Percentiles rank a stretch among this genome's conserved stretches.
Conservation (phyloP, 129 eudicot genomes). For the Scalesia atractyloides region DNA sequence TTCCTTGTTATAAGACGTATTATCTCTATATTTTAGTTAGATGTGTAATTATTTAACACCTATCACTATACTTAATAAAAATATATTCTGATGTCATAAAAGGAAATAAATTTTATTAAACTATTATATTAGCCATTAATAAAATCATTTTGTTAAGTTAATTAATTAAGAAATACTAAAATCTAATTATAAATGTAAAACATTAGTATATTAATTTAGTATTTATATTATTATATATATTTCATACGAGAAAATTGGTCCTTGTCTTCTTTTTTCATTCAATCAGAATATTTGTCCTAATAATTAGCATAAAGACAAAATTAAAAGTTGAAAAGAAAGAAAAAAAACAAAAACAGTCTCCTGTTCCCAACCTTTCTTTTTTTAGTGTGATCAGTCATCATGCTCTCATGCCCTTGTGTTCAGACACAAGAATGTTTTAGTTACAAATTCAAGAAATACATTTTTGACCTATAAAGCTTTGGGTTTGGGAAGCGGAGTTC, state of each 20-base stretch:
- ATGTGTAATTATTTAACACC: too few relatives aligned
- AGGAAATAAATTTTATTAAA: too few relatives aligned
- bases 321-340: conserved; percentile 43
- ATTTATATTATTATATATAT: not conserved
- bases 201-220: not conserved
- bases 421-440: conserved; percentile 36
- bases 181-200: not conserved
- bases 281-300: conserved; percentile 46
- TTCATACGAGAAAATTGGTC: conserved; percentile 23
- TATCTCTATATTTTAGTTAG: too few relatives aligned
- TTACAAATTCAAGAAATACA: conserved; percentile 36
- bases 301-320: conserved; percentile 38
- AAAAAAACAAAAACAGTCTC: conserved; percentile 45
- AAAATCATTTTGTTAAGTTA: too few relatives aligned
- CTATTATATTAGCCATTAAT: too few relatives aligned
- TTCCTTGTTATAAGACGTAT: too few relatives aligned
- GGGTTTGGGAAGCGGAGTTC: too few relatives aligned
- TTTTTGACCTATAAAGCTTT: conserved; percentile 9
- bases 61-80: too few relatives aligned
- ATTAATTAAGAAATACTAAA: too few relatives aligned
- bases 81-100: too few relatives aligned
- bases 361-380: conserved; percentile 44
- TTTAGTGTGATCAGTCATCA: conserved; percentile 42
- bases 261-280: conserved; percentile 33
- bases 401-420: conserved; percentile 39